Conservation (phyloP, 345 rosid species). For the Eucalyptus erythrocorys region DNA sequence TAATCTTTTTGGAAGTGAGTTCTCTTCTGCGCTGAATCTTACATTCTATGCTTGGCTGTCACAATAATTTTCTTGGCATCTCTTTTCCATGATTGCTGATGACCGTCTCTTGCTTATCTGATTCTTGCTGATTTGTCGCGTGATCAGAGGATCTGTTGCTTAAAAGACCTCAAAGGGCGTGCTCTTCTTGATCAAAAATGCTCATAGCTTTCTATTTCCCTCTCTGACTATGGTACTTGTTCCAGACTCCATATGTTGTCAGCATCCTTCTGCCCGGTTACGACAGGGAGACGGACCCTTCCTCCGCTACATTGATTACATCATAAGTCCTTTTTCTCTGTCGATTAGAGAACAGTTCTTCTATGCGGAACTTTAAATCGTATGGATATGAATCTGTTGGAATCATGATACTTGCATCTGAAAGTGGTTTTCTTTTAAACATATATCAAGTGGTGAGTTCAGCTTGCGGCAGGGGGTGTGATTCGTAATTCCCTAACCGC, state of each 20-base stretch:
- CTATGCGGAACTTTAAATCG: neutral
- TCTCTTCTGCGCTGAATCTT: neutral
- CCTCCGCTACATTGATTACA: constrained; percentile 88
- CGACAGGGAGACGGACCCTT: constrained; percentile 83
- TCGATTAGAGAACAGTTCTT: no score
- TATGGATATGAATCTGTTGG: neutral
- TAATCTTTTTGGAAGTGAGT: neutral
- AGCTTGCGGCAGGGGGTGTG: neutral
- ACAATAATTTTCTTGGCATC: neutral
- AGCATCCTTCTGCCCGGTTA: constrained; percentile 90
- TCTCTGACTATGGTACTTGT: neutral
- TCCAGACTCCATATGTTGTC: constrained; percentile 73
- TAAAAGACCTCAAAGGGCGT: neutral
- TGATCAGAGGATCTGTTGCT: neutral
- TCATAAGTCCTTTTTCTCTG: constrained; percentile 2
- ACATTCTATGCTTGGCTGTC: neutral
- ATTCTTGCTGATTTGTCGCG: neutral
- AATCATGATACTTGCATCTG: neutral
- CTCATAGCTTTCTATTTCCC: neutral
- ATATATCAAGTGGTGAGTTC: no score
- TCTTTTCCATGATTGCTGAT: neutral
- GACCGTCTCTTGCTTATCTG: neutral
- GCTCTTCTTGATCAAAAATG: neutral
- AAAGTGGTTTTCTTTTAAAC: neutral
- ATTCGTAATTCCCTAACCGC: neutral